Base-by-base conservation (phyloP, 768 basidiomycete genomes). In the Calocybe gangraenosa region DNA sequence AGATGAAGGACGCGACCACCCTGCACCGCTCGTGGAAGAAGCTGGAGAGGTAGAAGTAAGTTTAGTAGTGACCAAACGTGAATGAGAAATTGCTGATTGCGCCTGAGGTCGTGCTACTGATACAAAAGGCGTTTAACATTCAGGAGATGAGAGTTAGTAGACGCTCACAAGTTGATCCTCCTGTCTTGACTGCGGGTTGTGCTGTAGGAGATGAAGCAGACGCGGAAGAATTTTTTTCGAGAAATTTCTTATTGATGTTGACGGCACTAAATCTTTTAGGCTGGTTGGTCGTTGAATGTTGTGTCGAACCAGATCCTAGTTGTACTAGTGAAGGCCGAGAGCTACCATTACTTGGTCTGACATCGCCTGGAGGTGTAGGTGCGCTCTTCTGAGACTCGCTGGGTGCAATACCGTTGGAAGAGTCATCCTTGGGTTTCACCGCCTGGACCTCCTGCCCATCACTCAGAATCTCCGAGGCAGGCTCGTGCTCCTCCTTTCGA, bases 211-310 rank as follows among this genome's bases (percentile, higher is more conserved):
- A 57, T 19, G 79, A 61, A 37, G 70, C 65, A 19, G 81, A 71
- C 33, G 80, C 69, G 34, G 82, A 64, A 5, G 81, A 81, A 44
- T 85, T 87, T 76, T 94, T 95, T 71, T 92, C 88, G 34, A 97
- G 71, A 65, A 97, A 98, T 66, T 90, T 92, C 80, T 93, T 95
- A 72, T 91, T 95, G 65, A 97, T 91, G 61, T 92, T 92, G 51
- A 92, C 81, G 21, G 91, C 80, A 60, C 73, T 89, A 65, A 93
- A 94, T 58, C 86, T 83, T 74, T 97, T 98, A 22, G 79, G 77
- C 51, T 81, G 75, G 42, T 67, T 58, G 28, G 63, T 54, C 25
- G 73, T 59, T 21, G 67, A 55, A 40, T 65, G 62, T 41, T 62
- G 62, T 25, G 62, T 51, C 44, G 58, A 58, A 48, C 48, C 57